phyloP scores from a whole-genome alignment of 2,329 filamentous ascomycete species.

The Periconia digitata region DNA sequence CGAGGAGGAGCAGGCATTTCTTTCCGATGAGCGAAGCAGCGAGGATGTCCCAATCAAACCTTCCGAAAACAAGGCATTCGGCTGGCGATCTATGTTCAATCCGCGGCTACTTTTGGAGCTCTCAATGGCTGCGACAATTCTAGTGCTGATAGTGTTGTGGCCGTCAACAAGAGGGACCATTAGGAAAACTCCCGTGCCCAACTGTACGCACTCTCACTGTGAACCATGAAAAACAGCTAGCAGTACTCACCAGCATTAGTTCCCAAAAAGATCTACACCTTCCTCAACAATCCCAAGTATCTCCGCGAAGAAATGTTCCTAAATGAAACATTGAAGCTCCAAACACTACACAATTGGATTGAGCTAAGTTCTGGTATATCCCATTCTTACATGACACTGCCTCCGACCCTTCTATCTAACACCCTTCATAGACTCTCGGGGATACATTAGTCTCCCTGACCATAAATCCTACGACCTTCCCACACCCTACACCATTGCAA shows the following conservation, averaged over 20 bases:
- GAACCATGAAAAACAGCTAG: background rate
- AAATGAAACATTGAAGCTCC: slow-evolving; percentile 20
- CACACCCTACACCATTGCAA: slow-evolving; percentile 17
- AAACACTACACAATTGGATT: slow-evolving; percentile 27
- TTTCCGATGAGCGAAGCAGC: slow-evolving; percentile 2
- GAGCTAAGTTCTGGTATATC: slow-evolving; percentile 16
- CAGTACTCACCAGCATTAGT: slow-evolving; percentile 12
- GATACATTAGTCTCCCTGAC: slow-evolving; percentile 15
- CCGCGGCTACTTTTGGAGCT: slow-evolving; percentile 15
- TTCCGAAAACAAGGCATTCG: background rate
- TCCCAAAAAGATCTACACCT: slow-evolving; percentile 24
- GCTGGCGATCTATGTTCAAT: slow-evolving; percentile 5
- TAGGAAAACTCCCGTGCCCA: slow-evolving; percentile 20
- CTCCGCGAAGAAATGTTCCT: slow-evolving; percentile 25
- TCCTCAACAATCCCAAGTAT: slow-evolving; percentile 20
- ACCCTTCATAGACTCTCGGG: slow-evolving; percentile 15
- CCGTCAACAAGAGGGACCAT: slow-evolving; percentile 7
- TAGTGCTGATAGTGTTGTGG: slow-evolving; percentile 15
- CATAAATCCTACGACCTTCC: slow-evolving; percentile 17
- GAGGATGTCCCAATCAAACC: slow-evolving; percentile 2
- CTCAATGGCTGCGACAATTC: slow-evolving; percentile 12
- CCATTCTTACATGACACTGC: background rate
- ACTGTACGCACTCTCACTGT: slow-evolving; percentile 10
- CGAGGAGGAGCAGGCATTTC: slow-evolving; percentile 16
- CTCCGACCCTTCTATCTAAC: background rate